Percentiles rank a stretch among this genome's conserved stretches.
These are phyloP conservation scores for Aspergillus udagawae DNA, from an alignment of 2,329 filamentous ascomycete species.

Conservation along the genomic window DNA sequence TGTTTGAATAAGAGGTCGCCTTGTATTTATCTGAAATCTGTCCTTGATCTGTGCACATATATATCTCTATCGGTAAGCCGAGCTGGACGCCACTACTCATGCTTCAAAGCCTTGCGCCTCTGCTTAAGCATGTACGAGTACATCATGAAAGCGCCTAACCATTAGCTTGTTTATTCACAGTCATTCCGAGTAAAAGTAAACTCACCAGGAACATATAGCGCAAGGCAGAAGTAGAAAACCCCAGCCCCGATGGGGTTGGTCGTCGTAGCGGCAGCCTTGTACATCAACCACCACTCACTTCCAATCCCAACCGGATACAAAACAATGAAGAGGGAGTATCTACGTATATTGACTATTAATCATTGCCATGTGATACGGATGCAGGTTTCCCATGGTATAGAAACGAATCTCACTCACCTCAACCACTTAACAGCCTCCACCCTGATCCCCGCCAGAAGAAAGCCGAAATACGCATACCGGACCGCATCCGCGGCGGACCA, in stretches of 20 bases:
- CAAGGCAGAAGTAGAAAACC: constrained; percentile 25
- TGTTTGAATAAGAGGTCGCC: background rate
- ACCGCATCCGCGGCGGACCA: constrained; percentile 26
- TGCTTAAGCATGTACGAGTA: constrained; percentile 30
- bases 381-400: background rate
- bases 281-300: constrained; percentile 30
- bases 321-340: constrained; percentile 26
- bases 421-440: constrained; percentile 20
- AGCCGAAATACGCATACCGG: constrained; percentile 24
- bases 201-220: constrained; percentile 26
- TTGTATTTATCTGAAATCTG: background rate
- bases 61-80: background rate
- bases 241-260: constrained; percentile 6
- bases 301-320: constrained; percentile 27
- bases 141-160: constrained; percentile 27
- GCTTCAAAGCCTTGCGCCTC: constrained; percentile 19
- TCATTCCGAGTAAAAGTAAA: background rate
- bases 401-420: constrained; percentile 10
- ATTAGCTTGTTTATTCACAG: background rate
- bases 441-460: constrained; percentile 14
- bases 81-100: background rate
- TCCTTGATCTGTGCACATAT: too few relatives aligned
- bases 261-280: constrained; percentile 14
- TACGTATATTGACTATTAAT: background rate
- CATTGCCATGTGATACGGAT: background rate